Percentiles rank a stretch among this genome's conserved stretches.
phyloP scores from a whole-genome alignment of 2,329 filamentous ascomycete species.

The Ceratocystis cacaofunesta region DNA sequence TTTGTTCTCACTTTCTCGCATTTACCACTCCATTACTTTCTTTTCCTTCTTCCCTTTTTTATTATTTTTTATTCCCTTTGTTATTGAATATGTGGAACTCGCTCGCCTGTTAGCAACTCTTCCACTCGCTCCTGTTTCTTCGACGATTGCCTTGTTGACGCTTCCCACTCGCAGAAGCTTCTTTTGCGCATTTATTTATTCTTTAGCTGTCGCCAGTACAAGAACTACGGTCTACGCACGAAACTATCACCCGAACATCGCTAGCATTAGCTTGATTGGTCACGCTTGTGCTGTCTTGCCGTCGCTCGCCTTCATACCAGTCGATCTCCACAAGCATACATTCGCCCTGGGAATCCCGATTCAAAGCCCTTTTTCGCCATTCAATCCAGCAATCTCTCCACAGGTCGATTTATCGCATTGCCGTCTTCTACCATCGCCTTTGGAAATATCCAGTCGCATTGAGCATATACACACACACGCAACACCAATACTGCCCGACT shows the following conservation, averaged over 20 bases:
- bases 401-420: too few species aligned
- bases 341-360: not conserved
- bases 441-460: too few species aligned
- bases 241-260: not conserved
- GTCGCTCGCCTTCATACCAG: not conserved
- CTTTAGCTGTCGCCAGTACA: not conserved
- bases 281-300: constrained; percentile 3
- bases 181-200: not conserved
- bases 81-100: not conserved
- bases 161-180: not conserved
- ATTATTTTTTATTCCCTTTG: not conserved
- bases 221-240: too few species aligned
- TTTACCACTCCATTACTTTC: not conserved
- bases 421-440: not conserved
- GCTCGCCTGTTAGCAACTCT: not conserved
- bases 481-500: too few species aligned
- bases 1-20: not conserved
- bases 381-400: not conserved
- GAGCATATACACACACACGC: too few species aligned
- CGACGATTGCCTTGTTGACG: constrained; percentile 2
- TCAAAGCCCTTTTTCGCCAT: not conserved
- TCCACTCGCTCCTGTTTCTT: constrained; percentile 1
- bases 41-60: constrained; percentile 4
- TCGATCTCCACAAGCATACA: not conserved
- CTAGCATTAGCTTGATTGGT: not conserved